A percentile compares a stretch with the other conserved stretches of the same genome.
Evolutionary conservation across 108 stramenopile species (phyloP).

Genomic region (Schizochytrium sp.): DNA sequence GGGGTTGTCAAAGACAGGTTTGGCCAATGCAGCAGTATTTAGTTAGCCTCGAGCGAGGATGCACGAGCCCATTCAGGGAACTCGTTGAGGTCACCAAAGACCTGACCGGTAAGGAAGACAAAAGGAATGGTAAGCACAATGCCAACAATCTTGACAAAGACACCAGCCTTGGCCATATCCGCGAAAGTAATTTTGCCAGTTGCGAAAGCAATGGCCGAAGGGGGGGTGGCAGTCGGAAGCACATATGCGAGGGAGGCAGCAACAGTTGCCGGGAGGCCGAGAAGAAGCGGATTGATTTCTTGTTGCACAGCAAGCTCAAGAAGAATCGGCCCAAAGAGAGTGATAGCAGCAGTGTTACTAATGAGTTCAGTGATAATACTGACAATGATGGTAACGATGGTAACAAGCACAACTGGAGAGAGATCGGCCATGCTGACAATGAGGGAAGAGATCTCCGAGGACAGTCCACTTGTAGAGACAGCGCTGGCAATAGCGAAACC

Average conservation of each 20-base stretch:
- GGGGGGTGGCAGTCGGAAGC: background rate
- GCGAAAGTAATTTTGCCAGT: background rate
- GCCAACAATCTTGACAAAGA: background rate
- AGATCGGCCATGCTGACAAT: background rate
- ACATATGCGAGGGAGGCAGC: background rate
- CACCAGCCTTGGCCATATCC: background rate
- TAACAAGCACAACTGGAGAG: background rate
- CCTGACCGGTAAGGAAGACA: background rate
- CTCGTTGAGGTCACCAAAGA: background rate
- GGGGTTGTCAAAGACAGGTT: too few species aligned
- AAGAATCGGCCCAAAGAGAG: background rate
- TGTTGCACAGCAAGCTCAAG: background rate
- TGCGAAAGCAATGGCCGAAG: background rate
- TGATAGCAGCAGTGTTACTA: background rate
- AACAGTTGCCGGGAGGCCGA: background rate
- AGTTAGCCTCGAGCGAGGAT: too few species aligned
- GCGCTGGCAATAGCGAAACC: background rate
- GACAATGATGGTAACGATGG: background rate
- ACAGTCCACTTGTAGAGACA: background rate
- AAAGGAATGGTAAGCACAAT: background rate
- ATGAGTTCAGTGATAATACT: background rate
- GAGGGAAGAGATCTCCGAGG: background rate
- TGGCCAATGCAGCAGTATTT: too few species aligned
- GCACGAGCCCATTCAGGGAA: background rate
- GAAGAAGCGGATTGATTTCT: background rate